phyloP scores from a whole-genome alignment of 768 basidiomycete genomes.

The Lepiota subincarnata region DNA sequence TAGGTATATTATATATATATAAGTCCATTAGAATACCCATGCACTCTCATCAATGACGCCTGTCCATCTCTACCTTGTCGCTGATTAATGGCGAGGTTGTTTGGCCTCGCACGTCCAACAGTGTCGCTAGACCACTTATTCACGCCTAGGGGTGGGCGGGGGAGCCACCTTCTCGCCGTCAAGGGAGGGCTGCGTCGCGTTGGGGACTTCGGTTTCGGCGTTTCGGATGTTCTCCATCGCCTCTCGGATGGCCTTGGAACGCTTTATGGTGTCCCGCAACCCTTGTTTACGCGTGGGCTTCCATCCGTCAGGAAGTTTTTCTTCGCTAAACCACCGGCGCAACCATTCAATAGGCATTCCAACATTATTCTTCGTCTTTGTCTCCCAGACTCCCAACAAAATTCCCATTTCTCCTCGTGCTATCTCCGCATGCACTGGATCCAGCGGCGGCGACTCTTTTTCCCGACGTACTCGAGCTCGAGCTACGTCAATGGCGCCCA shows the following conservation, averaged over 20 bases:
- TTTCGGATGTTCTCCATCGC: conserved; percentile 23
- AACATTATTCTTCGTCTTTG: conserved; percentile 28
- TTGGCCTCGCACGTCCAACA: no score
- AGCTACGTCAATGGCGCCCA: conserved; percentile 42
- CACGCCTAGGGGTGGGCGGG: not conserved
- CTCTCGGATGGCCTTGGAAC: conserved; percentile 25
- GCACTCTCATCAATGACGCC: no score
- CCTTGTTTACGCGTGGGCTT: conserved; percentile 33
- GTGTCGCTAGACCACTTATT: no score
- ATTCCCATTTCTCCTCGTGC: conserved; percentile 69
- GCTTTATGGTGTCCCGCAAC: conserved; percentile 30
- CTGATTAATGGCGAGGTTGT: no score
- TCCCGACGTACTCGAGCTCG: conserved; percentile 51
- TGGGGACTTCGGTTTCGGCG: conserved; percentile 13
- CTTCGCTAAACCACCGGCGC: conserved; percentile 45
- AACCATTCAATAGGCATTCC: conserved; percentile 46
- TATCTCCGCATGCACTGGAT: conserved; percentile 49
- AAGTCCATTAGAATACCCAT: no score
- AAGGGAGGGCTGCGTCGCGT: not conserved
- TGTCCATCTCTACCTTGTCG: no score
- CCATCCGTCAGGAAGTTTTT: conserved; percentile 48
- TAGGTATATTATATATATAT: no score
- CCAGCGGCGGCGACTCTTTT: conserved; percentile 35
- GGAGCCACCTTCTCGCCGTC: not conserved
- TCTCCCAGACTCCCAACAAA: conserved; percentile 53